Percentiles rank a stretch among this genome's conserved stretches.
Evolutionary conservation across 768 basidiomycete genomes (phyloP).

Genomic region (Pholiota conissans): DNA sequence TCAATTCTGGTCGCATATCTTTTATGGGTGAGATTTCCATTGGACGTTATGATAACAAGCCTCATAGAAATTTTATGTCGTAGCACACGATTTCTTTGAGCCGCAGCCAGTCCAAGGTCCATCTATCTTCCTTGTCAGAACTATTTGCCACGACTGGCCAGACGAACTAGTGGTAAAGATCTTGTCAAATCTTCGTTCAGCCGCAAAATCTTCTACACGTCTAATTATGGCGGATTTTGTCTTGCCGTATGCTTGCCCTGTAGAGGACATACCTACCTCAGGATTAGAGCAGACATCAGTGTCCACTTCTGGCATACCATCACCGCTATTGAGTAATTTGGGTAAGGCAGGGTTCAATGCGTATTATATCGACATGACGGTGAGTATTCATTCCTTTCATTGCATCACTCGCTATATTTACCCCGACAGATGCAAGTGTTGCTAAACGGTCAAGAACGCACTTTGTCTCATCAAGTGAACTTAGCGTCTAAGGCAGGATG

Average conservation of each 20-base stretch:
- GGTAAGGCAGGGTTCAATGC: constrained; percentile 5
- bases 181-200: constrained; percentile 31
- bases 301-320: background rate
- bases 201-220: constrained; percentile 30
- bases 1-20: background rate
- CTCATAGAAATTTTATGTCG: background rate
- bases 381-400: background rate
- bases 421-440: constrained; percentile 3
- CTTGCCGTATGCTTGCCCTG: constrained; percentile 12
- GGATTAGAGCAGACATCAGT: background rate
- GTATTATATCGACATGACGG: constrained; percentile 7
- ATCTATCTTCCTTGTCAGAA: constrained; percentile 33
- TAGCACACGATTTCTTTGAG: constrained; percentile 37
- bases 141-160: constrained; percentile 41
- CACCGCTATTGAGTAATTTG: constrained; percentile 1
- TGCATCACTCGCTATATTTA: background rate
- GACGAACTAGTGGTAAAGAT: constrained; percentile 29
- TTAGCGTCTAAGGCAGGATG: constrained; percentile 2
- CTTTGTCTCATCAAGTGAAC: background rate
- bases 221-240: constrained; percentile 38
- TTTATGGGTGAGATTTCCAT: background rate
- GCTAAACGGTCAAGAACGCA: constrained; percentile 7
- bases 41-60: background rate
- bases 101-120: constrained; percentile 33
- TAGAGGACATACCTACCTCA: too few relatives aligned